These are phyloP conservation scores for Dysphania ambrosioides DNA, from an alignment of 148 eudicot genomes.

Conservation along the genomic window DNA sequence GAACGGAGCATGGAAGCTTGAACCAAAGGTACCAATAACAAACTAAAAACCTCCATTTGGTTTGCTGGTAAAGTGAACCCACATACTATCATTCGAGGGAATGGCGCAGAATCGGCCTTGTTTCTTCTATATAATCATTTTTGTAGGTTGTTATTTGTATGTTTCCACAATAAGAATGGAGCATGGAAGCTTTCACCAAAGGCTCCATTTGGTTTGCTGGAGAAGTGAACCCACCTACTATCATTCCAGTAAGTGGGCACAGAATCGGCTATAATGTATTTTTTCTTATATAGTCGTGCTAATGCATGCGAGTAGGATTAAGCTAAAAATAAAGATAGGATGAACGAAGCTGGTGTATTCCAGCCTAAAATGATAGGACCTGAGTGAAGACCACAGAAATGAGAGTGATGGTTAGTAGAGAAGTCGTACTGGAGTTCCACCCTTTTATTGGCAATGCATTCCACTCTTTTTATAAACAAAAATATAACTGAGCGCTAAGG, in stretches of 20 bases:
- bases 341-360: no score
- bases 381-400: not conserved
- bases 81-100: not conserved
- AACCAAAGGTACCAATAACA: constrained; percentile 1
- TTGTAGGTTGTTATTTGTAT: constrained; percentile 14
- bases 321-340: no score
- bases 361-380: no score
- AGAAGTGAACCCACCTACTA: no score
- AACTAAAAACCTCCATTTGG: not conserved
- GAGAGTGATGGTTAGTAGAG: not conserved
- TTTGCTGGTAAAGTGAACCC: not conserved
- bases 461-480: no score
- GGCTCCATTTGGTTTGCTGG: no score
- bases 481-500: no score
- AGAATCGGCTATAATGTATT: constrained; percentile 4
- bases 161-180: not conserved
- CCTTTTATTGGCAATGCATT: no score
- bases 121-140: constrained; percentile 3
- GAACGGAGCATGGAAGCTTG: not conserved
- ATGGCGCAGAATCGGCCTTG: not conserved
- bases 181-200: no score
- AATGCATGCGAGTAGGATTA: no score
- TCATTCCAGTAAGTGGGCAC: no score
- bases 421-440: no score
- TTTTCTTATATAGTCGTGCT: constrained; percentile 1